Percentiles rank a stretch among this genome's conserved stretches.
Conservation (phyloP, 371 early-diverging fungal species). For the Mortierella sp. region DNA sequence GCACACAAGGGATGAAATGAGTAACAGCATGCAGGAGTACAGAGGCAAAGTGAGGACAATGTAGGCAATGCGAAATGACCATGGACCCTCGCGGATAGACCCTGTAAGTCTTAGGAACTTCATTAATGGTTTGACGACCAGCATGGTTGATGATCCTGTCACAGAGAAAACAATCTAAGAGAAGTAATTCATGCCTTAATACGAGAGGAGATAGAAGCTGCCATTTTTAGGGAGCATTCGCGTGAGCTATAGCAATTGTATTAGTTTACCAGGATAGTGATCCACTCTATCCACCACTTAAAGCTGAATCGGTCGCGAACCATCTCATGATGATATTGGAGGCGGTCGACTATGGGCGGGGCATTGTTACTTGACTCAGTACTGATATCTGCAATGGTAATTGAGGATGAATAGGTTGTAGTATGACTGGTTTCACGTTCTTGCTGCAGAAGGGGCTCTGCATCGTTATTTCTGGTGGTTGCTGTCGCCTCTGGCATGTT, state of each 20-base stretch:
- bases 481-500: not conserved
- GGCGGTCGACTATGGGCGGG: slow-evolving; percentile 25
- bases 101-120: slow-evolving; percentile 42
- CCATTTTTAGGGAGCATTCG: too few species aligned
- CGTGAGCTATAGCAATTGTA: not conserved
- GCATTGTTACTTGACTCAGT: not conserved
- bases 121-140: slow-evolving; percentile 42
- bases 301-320: slow-evolving; percentile 44
- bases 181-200: not conserved
- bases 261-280: slow-evolving; percentile 36
- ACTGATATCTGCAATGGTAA: slow-evolving; percentile 8
- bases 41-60: slow-evolving; percentile 61
- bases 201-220: too few species aligned
- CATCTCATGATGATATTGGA: slow-evolving; percentile 46
- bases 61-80: slow-evolving; percentile 62
- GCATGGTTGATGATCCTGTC: slow-evolving; percentile 51
- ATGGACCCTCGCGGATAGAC: slow-evolving; percentile 62
- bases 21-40: slow-evolving; percentile 61
- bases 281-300: slow-evolving; percentile 56
- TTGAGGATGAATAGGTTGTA: not conserved
- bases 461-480: slow-evolving; percentile 4
- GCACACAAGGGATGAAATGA: slow-evolving; percentile 62
- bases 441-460: slow-evolving; percentile 11
- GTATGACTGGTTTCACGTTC: not conserved
- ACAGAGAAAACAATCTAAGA: slow-evolving; percentile 44